phyloP scores from a whole-genome alignment of 768 basidiomycete species.

The Lactarius evosmus region DNA sequence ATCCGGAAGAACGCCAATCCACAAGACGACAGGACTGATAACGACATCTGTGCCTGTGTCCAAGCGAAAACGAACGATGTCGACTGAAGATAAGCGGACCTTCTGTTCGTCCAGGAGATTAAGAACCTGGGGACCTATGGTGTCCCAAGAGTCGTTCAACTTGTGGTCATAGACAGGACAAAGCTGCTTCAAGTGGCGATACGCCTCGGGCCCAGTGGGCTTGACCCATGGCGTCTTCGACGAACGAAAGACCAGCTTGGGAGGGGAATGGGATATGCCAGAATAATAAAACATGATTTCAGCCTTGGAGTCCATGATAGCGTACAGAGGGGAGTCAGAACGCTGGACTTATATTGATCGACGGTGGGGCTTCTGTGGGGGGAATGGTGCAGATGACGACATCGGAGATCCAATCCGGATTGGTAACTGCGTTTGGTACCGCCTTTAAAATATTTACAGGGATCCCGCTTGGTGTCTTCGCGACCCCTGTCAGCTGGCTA shows the following conservation, averaged over 20 bases:
- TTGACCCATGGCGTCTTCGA: slow-evolving; percentile 29
- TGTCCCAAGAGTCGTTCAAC: slow-evolving; percentile 35
- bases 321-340: not conserved
- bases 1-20: slow-evolving; percentile 40
- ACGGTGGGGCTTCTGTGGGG: too few species aligned
- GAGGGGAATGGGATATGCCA: slow-evolving; percentile 33
- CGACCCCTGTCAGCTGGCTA: too few species aligned
- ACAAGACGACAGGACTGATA: slow-evolving; percentile 34
- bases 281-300: slow-evolving; percentile 34
- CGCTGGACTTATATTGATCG: too few species aligned
- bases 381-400: too few species aligned
- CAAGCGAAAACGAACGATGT: slow-evolving; percentile 37
- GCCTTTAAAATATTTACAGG: too few species aligned
- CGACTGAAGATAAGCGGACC: slow-evolving; percentile 37
- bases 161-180: slow-evolving; percentile 35
- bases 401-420: too few species aligned
- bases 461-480: too few species aligned
- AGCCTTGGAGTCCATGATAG: not conserved
- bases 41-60: slow-evolving; percentile 3
- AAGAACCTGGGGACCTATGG: slow-evolving; percentile 34
- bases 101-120: slow-evolving; percentile 31
- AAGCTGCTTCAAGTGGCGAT: slow-evolving; percentile 32
- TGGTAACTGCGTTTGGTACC: too few species aligned
- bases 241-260: slow-evolving; percentile 32
- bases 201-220: slow-evolving; percentile 26